A percentile compares a stretch with the other conserved stretches of the same genome.
Conservation (phyloP, 2,329 filamentous ascomycete genomes). For the Aulographum hederae region DNA sequence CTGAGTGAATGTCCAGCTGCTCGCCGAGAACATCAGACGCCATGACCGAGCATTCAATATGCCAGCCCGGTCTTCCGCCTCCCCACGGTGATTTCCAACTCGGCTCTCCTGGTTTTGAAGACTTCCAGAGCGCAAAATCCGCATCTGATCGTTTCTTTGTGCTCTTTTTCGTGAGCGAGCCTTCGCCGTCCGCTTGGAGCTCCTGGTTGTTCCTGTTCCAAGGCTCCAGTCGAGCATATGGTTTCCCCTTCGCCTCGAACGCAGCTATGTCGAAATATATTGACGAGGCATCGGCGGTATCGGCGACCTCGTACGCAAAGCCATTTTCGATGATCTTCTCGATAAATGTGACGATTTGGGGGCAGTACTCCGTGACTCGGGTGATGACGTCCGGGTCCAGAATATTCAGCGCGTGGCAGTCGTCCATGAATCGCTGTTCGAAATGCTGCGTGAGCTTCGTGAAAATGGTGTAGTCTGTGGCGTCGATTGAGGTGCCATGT, state of each 20-base stretch:
- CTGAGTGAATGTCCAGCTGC: conserved; percentile 82
- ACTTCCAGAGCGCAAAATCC: conserved; percentile 91
- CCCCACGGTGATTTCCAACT: conserved; percentile 84
- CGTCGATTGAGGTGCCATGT: conserved; percentile 36
- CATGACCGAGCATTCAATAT: conserved; percentile 92
- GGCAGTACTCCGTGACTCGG: conserved; percentile 81
- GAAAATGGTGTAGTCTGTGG: conserved; percentile 57
- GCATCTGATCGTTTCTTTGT: conserved; percentile 54
- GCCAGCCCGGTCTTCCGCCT: conserved; percentile 77
- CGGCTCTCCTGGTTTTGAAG: conserved; percentile 79
- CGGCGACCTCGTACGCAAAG: conserved; percentile 57
- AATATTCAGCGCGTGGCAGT: conserved; percentile 77
- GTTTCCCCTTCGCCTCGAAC: conserved; percentile 70
- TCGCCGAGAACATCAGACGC: conserved; percentile 72
- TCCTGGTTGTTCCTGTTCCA: conserved; percentile 72
- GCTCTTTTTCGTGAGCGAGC: conserved; percentile 37
- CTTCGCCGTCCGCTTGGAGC: conserved; percentile 76
- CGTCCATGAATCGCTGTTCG: conserved; percentile 72
- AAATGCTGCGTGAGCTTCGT: conserved; percentile 72
- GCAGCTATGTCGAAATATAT: conserved; percentile 86
- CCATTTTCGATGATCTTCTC: conserved; percentile 67
- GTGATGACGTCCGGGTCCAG: conserved; percentile 66
- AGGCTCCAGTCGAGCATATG: conserved; percentile 70
- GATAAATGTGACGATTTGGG: conserved; percentile 73
- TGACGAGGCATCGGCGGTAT: conserved; percentile 57